Conservation (phyloP, 257 asterid genomes). For the Craterostigma plantagineum region DNA sequence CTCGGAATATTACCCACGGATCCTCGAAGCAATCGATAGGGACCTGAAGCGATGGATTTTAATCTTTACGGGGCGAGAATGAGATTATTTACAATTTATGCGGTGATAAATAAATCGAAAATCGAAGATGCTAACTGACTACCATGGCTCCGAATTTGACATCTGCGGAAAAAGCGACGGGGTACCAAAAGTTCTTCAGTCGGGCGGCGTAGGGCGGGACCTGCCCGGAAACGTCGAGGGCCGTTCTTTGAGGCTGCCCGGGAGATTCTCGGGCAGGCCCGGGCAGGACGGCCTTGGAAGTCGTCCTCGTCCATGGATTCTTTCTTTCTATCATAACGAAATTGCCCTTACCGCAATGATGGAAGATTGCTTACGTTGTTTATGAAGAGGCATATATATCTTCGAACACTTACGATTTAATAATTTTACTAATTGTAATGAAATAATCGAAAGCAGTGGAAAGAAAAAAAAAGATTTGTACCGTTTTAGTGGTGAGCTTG, state of each 20-base stretch:
- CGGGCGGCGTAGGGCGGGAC: constrained; percentile 44
- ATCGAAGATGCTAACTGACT: too few relatives aligned
- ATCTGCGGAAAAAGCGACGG: constrained; percentile 77
- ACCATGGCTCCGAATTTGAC: constrained; percentile 88
- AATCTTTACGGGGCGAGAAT: not conserved
- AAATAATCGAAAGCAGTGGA: not conserved
- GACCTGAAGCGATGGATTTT: constrained; percentile 21
- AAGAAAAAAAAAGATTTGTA: too few relatives aligned
- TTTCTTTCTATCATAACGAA: constrained; percentile 43
- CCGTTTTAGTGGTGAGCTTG: constrained; percentile 41
- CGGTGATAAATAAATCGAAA: constrained; percentile 1
- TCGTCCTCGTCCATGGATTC: too few relatives aligned
- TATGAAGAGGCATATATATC: too few relatives aligned
- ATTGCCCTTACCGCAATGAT: constrained; percentile 48
- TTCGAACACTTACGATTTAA: too few relatives aligned
- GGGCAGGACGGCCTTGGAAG: constrained; percentile 13
- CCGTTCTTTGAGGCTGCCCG: constrained; percentile 24
- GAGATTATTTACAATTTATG: not conserved
- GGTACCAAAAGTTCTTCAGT: constrained; percentile 90
- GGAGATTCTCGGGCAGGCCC: too few relatives aligned
- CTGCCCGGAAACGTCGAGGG: constrained; percentile 75
- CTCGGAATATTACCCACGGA: constrained; percentile 93
- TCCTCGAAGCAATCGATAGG: constrained; percentile 91
- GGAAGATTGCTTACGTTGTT: constrained; percentile 8
- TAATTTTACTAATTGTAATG: too few relatives aligned